phyloP scores from a whole-genome alignment of 495 filamentous ascomycete genomes.

The Penicillium fimorum region DNA sequence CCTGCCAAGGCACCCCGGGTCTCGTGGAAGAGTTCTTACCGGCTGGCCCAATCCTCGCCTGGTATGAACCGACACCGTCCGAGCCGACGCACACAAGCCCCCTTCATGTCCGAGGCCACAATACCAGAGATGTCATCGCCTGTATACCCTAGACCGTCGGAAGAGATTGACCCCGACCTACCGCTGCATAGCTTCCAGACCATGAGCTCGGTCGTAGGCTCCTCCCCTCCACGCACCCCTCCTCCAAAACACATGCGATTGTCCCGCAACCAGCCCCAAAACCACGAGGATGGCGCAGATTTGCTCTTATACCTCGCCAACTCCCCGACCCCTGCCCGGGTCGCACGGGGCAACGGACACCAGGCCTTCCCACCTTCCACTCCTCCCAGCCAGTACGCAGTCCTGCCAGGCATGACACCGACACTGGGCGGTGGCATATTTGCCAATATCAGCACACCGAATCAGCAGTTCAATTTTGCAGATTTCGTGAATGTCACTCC shows the following conservation, averaged over 20 bases:
- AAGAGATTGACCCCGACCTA: conserved; percentile 70
- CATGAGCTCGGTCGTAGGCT: conserved; percentile 54
- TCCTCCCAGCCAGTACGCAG: conserved; percentile 75
- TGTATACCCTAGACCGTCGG: conserved; percentile 61
- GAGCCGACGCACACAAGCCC: conserved; percentile 53
- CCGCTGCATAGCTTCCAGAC: conserved; percentile 72
- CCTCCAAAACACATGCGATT: conserved; percentile 61
- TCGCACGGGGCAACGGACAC: conserved; percentile 34
- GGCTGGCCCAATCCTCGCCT: conserved; percentile 80
- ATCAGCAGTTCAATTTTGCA: conserved; percentile 83
- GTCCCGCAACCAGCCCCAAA: conserved; percentile 42
- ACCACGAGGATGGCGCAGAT: conserved; percentile 83
- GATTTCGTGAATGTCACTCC: conserved; percentile 98
- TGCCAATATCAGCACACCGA: conserved; percentile 55
- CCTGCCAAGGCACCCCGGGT: conserved; percentile 54
- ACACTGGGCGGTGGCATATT: conserved; percentile 67
- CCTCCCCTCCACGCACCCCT: conserved; percentile 81
- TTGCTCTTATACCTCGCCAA: conserved; percentile 88
- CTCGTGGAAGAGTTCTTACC: conserved; percentile 72
- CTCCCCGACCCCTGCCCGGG: conserved; percentile 79
- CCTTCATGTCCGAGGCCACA: conserved; percentile 73
- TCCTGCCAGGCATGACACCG: conserved; percentile 63
- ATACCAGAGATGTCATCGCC: conserved; percentile 61
- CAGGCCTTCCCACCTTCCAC: conserved; percentile 74
- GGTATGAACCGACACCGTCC: conserved; percentile 41